Percentiles rank a stretch among this genome's conserved stretches.
These are phyloP conservation scores for Galerina marginata DNA, from an alignment of 768 basidiomycete species.

Conservation along the genomic window DNA sequence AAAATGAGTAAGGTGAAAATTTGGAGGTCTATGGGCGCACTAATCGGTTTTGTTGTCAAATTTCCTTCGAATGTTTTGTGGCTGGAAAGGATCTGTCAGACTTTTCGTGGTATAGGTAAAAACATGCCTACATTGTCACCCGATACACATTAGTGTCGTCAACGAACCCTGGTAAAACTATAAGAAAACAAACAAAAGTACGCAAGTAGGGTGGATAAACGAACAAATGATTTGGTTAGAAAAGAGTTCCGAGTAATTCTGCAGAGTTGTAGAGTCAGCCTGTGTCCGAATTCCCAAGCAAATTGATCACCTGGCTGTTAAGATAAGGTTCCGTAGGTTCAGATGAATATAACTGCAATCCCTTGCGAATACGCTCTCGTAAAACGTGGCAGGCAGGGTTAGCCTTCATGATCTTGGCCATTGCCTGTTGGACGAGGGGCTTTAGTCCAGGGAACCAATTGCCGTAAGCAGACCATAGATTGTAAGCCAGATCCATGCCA, in stretches of 20 bases:
- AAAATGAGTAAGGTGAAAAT: constrained; percentile 13
- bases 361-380: constrained; percentile 98
- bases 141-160: constrained; percentile 99
- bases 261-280: constrained; percentile 4
- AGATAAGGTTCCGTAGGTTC: constrained; percentile 99
- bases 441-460: constrained; percentile 99
- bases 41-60: constrained; percentile 99
- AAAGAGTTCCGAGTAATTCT: constrained; percentile 94
- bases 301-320: constrained; percentile 77
- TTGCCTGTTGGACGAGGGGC: constrained; percentile 96
- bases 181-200: constrained; percentile 1
- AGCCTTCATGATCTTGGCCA: constrained; percentile 99
- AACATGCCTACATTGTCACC: constrained; percentile 74
- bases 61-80: constrained; percentile 99
- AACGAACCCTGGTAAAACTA: constrained; percentile 75
- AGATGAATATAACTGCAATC: constrained; percentile 96
- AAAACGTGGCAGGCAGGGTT: constrained; percentile 97
- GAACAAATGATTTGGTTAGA: constrained; percentile 96
- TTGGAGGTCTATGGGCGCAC: constrained; percentile 43
- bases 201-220: constrained; percentile 23
- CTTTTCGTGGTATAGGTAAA: neutral
- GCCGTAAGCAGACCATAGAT: constrained; percentile 97
- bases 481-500: constrained; percentile 98
- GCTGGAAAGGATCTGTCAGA: constrained; percentile 40
- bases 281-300: neutral